Base-by-base conservation (phyloP, 805 yeast species). In the Teunomyces kruisii region DNA sequence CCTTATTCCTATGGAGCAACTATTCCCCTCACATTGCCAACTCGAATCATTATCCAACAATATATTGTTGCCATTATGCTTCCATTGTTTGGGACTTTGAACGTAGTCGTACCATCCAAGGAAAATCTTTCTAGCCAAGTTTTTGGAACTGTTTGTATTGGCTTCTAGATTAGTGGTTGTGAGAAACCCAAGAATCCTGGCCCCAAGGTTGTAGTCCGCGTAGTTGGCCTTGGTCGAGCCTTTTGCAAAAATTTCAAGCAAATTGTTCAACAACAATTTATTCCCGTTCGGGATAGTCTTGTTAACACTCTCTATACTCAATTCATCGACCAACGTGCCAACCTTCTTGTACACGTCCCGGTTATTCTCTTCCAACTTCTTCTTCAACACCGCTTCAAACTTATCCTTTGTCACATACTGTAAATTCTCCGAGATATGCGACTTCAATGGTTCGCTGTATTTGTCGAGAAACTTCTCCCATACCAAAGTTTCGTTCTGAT, bases 41-140 rank as follows among this genome's bases (percentile, higher is more conserved):
- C 46, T 46, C 9, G 49, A 44, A 1, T 63, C 70, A 6, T 65
- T 65, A 43, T 72, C 73, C 5, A 65, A 47, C 15, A 72, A 50
- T 2, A 62, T 56, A 44, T 66, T 69, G 50, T 71, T 72, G 9
- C 76, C 77, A 50, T 72, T 69, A 42, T 43, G 63, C 40, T 64
- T 59, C 63, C 66, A 51, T 19, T 54, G 42, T 7, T 50, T 45
- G 1, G 64, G 56, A 12, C 43, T 43, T 14, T 36, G 39, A 14
- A 68, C 48, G 49, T 60, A 68, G 48, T 70, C 72, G 46, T 61
- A 70, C 76, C 75, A 71, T 0, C 77, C 76, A 22, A 66, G 49
- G 13, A 69, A 58, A 4, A 68, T 10, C 37, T 55, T 64, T 3
- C 74, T 48, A 4, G 47, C 35, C 1, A 66, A 36, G 2, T 66